Evolutionary conservation across 2,329 filamentous ascomycete species (phyloP).

Genomic region (Parafenestella ontariensis): DNA sequence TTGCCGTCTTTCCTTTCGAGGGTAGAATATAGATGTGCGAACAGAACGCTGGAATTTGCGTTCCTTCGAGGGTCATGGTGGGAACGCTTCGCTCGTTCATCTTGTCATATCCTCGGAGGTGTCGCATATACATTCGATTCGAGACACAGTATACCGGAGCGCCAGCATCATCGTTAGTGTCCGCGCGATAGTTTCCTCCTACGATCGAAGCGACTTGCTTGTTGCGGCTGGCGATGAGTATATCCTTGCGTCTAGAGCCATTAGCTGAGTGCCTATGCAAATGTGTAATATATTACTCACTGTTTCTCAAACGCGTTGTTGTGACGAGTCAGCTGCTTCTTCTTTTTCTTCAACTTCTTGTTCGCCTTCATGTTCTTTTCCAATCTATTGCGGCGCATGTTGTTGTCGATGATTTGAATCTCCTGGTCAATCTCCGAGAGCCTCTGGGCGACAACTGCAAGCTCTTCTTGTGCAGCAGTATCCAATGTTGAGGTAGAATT

Average conservation of each 20-base stretch:
- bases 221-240: slow-evolving; percentile 14
- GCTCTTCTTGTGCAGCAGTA: background rate
- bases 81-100: background rate
- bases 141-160: slow-evolving; percentile 27
- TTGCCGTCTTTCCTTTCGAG: slow-evolving; percentile 12
- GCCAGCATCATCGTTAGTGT: slow-evolving; percentile 11
- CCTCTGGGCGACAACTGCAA: slow-evolving; percentile 4
- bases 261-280: background rate
- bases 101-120: slow-evolving; percentile 13
- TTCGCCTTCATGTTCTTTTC: slow-evolving; percentile 6
- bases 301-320: slow-evolving; percentile 1
- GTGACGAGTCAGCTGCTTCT: background rate
- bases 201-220: slow-evolving; percentile 10
- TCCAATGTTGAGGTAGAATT: slow-evolving; percentile 2
- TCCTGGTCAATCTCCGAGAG: background rate
- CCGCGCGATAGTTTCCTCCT: slow-evolving; percentile 14
- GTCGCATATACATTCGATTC: slow-evolving; percentile 24
- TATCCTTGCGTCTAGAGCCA: background rate
- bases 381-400: background rate
- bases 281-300: background rate
- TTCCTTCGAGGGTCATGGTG: slow-evolving; percentile 15
- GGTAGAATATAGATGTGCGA: slow-evolving; percentile 19
- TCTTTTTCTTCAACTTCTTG: slow-evolving; percentile 1
- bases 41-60: slow-evolving; percentile 21
- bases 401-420: background rate